Evolutionary conservation across 352 stramenopile species (phyloP), one percentile per base, ranked within the genome.

Genomic region (Thraustotheca clavata): DNA sequence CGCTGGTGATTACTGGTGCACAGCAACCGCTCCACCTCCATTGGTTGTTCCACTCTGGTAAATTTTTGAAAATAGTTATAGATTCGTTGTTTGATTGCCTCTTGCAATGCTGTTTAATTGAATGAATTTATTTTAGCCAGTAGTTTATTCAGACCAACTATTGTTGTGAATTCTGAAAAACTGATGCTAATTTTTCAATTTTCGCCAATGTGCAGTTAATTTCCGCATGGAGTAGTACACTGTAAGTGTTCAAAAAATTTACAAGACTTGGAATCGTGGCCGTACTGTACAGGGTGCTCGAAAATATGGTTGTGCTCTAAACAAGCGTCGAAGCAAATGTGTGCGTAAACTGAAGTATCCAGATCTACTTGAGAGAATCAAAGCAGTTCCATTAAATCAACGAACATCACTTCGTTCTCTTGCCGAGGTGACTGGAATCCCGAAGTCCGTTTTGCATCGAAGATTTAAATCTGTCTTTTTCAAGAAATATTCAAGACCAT

Each of bases 171-270:
- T n/a, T n/a, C n/a, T n/a, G n/a, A n/a, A n/a, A n/a, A n/a, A n/a
- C n/a, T n/a, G n/a, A n/a, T n/a, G n/a, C n/a, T n/a, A n/a, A n/a
- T n/a, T n/a, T n/a, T n/a, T n/a, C n/a, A n/a, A n/a, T n/a, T n/a
- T n/a, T n/a, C n/a, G n/a, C n/a, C n/a, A n/a, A n/a, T n/a, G n/a
- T n/a, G n/a, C n/a, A n/a, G n/a, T n/a, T n/a, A n/a, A n/a, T n/a
- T n/a, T n/a, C n/a, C n/a, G n/a, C n/a, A n/a, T n/a, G n/a, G n/a
- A n/a, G n/a, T n/a, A n/a, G n/a, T n/a, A n/a, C n/a, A n/a, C n/a
- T n/a, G n/a, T n/a, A n/a, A n/a, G n/a, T n/a, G n/a, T n/a, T n/a
- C 49, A 60, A 49, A 52, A 31, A 46, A 60, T 60, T 24, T 60
- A 48, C 49, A 41, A 35, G 49, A 60, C 49, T 16, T 60, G 49